These are phyloP conservation scores for Fusarium hostae DNA, from an alignment of 2,329 filamentous ascomycete species.

Conservation along the genomic window DNA sequence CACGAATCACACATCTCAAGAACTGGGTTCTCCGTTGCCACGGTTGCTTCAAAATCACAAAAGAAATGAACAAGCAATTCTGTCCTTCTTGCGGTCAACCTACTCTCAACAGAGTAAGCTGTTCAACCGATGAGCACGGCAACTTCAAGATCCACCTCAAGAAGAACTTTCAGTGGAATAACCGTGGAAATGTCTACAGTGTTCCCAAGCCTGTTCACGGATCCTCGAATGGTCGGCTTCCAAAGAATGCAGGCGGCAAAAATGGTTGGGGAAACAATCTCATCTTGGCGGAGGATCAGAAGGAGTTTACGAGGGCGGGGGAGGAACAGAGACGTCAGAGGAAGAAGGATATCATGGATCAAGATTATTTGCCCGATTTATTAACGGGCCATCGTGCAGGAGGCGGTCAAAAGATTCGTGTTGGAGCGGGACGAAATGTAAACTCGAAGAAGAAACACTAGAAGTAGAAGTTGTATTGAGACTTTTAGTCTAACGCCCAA, in stretches of 20 bases:
- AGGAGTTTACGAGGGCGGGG: conserved; percentile 79
- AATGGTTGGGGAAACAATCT: conserved; percentile 86
- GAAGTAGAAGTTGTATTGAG: conserved; percentile 27
- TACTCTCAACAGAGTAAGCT: conserved; percentile 85
- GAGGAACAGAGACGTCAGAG: conserved; percentile 73
- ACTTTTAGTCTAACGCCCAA: conserved; percentile 34
- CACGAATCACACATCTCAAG: conserved; percentile 85
- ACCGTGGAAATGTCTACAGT: conserved; percentile 89
- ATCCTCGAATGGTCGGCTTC: conserved; percentile 78
- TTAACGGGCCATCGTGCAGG: conserved; percentile 80
- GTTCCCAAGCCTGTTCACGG: conserved; percentile 91
- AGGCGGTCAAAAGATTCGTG: conserved; percentile 73
- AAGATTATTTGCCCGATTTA: conserved; percentile 89
- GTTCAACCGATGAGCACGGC: conserved; percentile 83
- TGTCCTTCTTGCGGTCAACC: conserved; percentile 91
- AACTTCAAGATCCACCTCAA: conserved; percentile 89
- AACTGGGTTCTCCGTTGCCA: conserved; percentile 94
- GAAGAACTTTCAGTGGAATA: conserved; percentile 97
- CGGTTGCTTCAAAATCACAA: conserved; percentile 87
- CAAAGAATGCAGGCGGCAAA: conserved; percentile 78
- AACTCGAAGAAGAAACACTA: conserved; percentile 78
- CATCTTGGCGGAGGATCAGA: conserved; percentile 94
- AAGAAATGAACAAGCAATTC: conserved; percentile 89
- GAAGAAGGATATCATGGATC: conserved; percentile 90
- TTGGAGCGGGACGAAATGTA: conserved; percentile 87